phyloP scores from a whole-genome alignment of 2,329 filamentous ascomycete species.

The Chrysoporthe austroafricana region DNA sequence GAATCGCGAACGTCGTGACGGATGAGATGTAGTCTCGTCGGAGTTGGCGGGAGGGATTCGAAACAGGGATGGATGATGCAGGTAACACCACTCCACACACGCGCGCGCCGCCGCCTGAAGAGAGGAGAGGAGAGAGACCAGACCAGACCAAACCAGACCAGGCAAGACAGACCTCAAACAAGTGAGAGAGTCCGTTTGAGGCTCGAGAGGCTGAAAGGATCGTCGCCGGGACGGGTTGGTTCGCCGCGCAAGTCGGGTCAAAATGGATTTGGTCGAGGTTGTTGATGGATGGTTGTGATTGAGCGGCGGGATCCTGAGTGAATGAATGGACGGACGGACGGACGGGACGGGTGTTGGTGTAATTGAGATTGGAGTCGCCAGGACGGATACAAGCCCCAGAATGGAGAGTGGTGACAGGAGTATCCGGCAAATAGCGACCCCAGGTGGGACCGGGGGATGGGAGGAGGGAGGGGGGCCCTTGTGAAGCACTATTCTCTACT shows the following conservation, averaged over 20 bases:
- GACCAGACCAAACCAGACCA: constrained; percentile 8
- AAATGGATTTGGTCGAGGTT: neutral
- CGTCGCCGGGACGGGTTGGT: constrained; percentile 8
- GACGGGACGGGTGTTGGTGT: constrained; percentile 2
- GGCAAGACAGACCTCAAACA: constrained; percentile 9
- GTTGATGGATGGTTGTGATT: neutral
- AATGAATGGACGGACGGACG: neutral
- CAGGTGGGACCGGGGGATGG: neutral
- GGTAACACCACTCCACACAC: constrained; percentile 12
- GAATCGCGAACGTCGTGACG: neutral
- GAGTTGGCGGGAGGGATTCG: constrained; percentile 21
- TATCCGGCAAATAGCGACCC: constrained; percentile 1
- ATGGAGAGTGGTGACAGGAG: constrained; percentile 5
- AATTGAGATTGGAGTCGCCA: constrained; percentile 1
- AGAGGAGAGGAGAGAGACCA: neutral
- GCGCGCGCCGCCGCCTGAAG: constrained; percentile 1
- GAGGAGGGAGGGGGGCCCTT: neutral
- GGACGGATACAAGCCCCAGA: neutral
- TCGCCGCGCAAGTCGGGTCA: neutral
- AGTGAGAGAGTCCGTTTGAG: neutral
- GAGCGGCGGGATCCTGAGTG: neutral
- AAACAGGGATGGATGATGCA: constrained; percentile 24
- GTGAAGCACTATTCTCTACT: neutral
- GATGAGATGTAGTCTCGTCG: constrained; percentile 19
- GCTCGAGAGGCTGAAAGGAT: neutral